Percentiles rank a stretch among this genome's conserved stretches.
Evolutionary conservation across 1,284 basidiomycete genomes (phyloP).

Genomic region (Malassezia caprae): DNA sequence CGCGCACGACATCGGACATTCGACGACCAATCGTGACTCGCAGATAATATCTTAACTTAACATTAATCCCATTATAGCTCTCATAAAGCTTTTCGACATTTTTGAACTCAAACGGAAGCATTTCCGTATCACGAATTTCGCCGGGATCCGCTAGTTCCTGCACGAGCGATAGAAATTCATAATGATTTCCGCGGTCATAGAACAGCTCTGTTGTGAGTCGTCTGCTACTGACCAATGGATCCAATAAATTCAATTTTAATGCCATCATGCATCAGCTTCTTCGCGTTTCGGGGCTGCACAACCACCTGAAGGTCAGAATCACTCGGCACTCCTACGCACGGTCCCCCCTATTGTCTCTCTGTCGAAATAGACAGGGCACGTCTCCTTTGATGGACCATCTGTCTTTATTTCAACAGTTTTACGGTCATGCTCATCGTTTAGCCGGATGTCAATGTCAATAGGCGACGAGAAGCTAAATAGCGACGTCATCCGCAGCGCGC

Average conservation of each 20-base stretch:
- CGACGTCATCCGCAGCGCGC: conserved; percentile 58
- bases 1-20: conserved; percentile 83
- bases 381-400: conserved; percentile 68
- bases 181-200: conserved; percentile 92
- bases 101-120: conserved; percentile 93
- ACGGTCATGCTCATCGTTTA: conserved; percentile 68
- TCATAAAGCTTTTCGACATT: conserved; percentile 99
- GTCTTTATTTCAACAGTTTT: conserved; percentile 58
- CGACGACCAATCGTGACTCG: conserved; percentile 79
- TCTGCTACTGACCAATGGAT: conserved; percentile 62
- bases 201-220: conserved; percentile 63
- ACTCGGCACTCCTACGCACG: conserved; percentile 53
- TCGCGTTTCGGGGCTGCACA: conserved; percentile 82
- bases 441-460: conserved; percentile 79
- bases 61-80: conserved; percentile 94
- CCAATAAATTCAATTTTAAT: conserved; percentile 97
- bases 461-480: conserved; percentile 79
- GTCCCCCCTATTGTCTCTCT: conserved; percentile 79
- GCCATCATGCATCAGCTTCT: conserved; percentile 87
- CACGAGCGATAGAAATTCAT: conserved; percentile 88
- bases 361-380: conserved; percentile 89
- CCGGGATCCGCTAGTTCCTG: conserved; percentile 89
- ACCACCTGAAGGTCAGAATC: conserved; percentile 57
- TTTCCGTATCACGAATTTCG: conserved; percentile 86
- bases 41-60: conserved; percentile 85